phyloP scores from a whole-genome alignment of 2,329 filamentous ascomycete genomes.

The Colletotrichum sp. region DNA sequence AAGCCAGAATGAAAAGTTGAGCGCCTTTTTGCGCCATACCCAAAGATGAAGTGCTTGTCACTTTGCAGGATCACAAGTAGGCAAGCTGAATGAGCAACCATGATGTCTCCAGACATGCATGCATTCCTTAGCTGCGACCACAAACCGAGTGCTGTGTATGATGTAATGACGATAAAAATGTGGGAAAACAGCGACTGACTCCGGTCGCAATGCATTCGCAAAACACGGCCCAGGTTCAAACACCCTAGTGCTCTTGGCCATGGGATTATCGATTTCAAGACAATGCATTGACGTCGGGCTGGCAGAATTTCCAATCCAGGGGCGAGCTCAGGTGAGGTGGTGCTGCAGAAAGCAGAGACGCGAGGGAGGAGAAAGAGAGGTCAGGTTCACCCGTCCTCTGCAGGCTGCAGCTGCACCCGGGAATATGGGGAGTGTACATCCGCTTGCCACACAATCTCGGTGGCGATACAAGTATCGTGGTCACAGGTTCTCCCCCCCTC shows the following conservation, averaged over 20 bases:
- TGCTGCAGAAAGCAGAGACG: background rate
- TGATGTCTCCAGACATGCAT: background rate
- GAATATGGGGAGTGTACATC: background rate
- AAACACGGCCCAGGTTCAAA: background rate
- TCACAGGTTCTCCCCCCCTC: background rate
- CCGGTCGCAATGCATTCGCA: background rate
- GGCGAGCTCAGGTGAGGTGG: background rate
- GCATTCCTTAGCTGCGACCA: background rate
- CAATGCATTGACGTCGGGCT: background rate
- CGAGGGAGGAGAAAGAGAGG: background rate
- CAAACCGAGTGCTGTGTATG: background rate
- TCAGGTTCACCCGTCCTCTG: background rate
- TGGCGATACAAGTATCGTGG: background rate
- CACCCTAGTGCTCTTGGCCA: background rate
- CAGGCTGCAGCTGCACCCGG: background rate
- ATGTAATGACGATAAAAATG: background rate
- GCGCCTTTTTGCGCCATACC: background rate
- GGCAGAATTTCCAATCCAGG: background rate
- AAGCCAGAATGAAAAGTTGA: background rate
- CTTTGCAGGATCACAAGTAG: background rate
- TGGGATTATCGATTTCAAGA: background rate
- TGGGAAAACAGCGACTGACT: background rate
- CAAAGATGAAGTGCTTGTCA: background rate
- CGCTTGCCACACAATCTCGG: background rate
- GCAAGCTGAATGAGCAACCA: background rate